Base-by-base conservation (phyloP, 352 stramenopile species). In the Pythium oligandrum region DNA sequence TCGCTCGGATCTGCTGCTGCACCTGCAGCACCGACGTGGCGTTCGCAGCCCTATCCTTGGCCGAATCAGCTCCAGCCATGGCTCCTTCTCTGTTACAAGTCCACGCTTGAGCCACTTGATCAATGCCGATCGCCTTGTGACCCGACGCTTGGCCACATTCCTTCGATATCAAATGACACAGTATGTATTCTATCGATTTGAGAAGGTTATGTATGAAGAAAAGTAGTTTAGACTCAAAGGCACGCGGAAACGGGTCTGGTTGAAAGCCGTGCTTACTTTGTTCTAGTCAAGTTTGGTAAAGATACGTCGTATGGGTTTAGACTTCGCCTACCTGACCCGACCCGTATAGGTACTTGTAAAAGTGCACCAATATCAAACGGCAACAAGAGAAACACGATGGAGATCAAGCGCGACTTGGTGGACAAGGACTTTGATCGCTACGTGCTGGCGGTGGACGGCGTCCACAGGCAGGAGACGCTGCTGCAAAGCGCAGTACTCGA, bases 391-490 rank as follows among this genome's bases (percentile, higher is more conserved):
- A 61, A 33, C 46, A 56, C 39, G 33, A 90, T 93, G 83, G 53
- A 89, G 50, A 68, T 88, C 51, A 55, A 87, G 48, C 75, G 71
- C 54, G 57, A 69, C 47, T 66, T 88, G 44, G 58, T 90, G n/a
- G 81, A 91, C 64, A 78, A 82, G 50, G 65, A 88, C 53, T 93
- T 93, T 50, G 80, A 91, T 51, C 68, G 77, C 51, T 91, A 93
- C 61, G 77, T 81, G 50, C 63, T 93, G 40, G 70, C 69, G 33
- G 50, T 57, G 0, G 54, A 73, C 33, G 70, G 63, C 5, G 31
- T 81, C 38, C 45, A 63, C 3, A 73, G 71, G 48, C 57, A 55
- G n/a, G 46, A 65, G 3, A 51, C 45, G 12, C 36, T 58, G 11
- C 59, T 93, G 1, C 40, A 68, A 10, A 40, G 60, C 9, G 48